phyloP scores from a whole-genome alignment of 208 protist genomes.

The Wallacemonas sp. region DNA sequence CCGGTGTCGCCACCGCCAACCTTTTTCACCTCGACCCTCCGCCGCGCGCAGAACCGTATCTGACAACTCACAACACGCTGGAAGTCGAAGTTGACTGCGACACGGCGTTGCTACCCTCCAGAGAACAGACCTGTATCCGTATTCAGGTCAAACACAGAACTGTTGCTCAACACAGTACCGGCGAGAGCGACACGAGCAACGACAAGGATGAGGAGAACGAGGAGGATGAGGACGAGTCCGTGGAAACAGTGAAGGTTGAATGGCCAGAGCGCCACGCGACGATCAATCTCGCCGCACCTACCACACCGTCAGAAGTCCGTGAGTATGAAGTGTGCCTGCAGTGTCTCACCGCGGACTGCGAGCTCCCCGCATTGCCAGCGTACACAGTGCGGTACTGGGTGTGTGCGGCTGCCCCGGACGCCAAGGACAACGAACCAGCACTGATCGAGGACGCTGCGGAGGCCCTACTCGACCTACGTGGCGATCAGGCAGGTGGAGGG shows the following conservation, averaged over 20 bases:
- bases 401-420: not conserved
- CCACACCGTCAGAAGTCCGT: not conserved
- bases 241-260: not conserved
- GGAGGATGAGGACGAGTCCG: not conserved
- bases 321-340: not conserved
- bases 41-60: not conserved
- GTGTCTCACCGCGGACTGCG: not conserved
- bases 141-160: not conserved
- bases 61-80: not conserved
- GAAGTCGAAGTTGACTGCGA: not conserved
- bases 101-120: not conserved
- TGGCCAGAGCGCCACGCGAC: not conserved
- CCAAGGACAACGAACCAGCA: not conserved
- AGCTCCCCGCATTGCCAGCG: not conserved
- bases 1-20: not conserved
- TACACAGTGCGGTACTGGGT: not conserved
- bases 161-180: not conserved
- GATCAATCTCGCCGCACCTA: not conserved
- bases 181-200: not conserved
- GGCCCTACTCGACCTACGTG: not conserved
- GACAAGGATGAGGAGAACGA: too few species aligned
- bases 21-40: not conserved
- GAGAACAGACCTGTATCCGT: not conserved
- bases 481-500: not conserved
- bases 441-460: conserved; percentile 8